Evolutionary conservation across 768 basidiomycete genomes (phyloP), one percentile per base, ranked within the genome.

Genomic region (Tylopilus felleus): DNA sequence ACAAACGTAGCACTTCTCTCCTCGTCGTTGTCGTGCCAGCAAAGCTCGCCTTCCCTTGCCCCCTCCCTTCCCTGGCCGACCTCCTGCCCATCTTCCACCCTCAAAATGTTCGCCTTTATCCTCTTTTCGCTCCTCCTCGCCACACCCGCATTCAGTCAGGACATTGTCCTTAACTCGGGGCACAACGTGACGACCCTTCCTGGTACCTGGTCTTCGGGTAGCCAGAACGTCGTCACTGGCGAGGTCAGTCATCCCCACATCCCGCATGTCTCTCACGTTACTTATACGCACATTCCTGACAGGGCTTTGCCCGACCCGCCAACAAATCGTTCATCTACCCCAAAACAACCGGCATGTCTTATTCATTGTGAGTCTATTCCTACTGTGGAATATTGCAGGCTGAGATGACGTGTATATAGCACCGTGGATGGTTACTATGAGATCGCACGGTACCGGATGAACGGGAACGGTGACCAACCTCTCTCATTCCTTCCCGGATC

Each of bases 171-270:
- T 64, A 68, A 80, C 63, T 0, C 64, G 1, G 62, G 50, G 1
- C 84, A 87, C 69, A 95, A 95, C 67, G 75, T 80, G 4, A 92
- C 92, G 0, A 45, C 73, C 51, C 73, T 98, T 47, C 58, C 65
- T 28, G 96, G 96, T 0, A 94, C 93, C 12, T 98, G 96, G 96
- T 80, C 80, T 46, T 86, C 91, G 35, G 92, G 92, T 19, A 84
- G 82, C 62, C 77, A 79, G 60, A 75, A 79, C 28, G 94, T 98
- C 27, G 19, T 77, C 19, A 96, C 96, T 8, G 96, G 96, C 27
- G 13, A 84, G 10, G 95, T 96, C 63, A 74, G 93, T 86, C 5
- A n/a, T 19, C n/a, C 35, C 35, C 14, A 16, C 16, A 16, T 16
- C 35, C 35, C n/a, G n/a, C 29, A 29, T 29, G 8, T 29, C 9